phyloP scores from a whole-genome alignment of 2,329 filamentous ascomycete genomes.

The Teratosphaeria pseudoeucalypti region DNA sequence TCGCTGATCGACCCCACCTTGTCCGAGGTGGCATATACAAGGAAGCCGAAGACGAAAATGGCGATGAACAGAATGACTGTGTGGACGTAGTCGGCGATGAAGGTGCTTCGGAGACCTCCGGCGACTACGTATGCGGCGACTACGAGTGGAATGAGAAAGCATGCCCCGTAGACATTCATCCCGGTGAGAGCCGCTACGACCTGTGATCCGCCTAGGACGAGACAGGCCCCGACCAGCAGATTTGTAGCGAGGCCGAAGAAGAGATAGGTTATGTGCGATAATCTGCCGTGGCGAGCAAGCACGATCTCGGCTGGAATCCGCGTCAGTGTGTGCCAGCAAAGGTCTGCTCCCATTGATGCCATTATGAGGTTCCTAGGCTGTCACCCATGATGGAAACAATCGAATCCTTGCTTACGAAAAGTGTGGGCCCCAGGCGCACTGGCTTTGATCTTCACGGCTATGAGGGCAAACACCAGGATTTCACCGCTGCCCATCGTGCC shows the following conservation, averaged over 20 bases:
- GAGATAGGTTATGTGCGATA: constrained; percentile 22
- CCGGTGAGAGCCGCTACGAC: constrained; percentile 35
- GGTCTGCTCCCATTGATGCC: neutral
- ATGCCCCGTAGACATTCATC: constrained; percentile 37
- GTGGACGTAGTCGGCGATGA: constrained; percentile 31
- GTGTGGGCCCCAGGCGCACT: constrained; percentile 33
- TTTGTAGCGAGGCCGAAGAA: constrained; percentile 34
- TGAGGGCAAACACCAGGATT: constrained; percentile 35
- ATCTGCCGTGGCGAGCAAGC: constrained; percentile 27
- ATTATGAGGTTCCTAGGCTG: neutral
- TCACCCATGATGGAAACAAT: too few relatives aligned
- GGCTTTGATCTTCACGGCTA: constrained; percentile 35
- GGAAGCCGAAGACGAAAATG: constrained; percentile 36
- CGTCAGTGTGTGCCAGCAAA: neutral
- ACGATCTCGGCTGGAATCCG: constrained; percentile 28
- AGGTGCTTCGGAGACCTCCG: constrained; percentile 33
- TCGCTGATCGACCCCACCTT: constrained; percentile 29
- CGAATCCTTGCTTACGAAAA: constrained; percentile 9
- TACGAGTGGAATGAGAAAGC: constrained; percentile 34
- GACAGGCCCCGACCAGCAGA: constrained; percentile 32
- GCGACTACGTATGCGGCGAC: constrained; percentile 28
- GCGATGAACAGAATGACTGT: constrained; percentile 34
- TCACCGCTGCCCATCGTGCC: constrained; percentile 35
- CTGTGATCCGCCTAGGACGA: constrained; percentile 36
- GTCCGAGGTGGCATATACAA: constrained; percentile 30